Evolutionary conservation across 129 eudicot species (phyloP).

Genomic region (Flaveria robusta): DNA sequence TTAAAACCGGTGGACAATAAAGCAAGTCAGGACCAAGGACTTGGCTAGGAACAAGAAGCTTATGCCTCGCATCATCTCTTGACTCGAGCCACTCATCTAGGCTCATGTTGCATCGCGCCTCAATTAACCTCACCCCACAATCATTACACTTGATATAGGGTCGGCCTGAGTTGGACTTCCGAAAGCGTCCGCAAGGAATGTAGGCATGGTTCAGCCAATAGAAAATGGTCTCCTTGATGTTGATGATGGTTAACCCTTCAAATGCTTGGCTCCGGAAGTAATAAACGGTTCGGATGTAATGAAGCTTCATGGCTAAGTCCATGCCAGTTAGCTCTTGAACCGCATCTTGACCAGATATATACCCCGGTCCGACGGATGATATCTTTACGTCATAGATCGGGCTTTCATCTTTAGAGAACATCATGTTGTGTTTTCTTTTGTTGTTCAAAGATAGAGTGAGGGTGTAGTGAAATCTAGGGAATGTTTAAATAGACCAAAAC

Average conservation of each 20-base stretch:
- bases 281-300: constrained; percentile 66
- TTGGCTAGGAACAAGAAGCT: constrained; percentile 47
- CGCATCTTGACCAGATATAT: constrained; percentile 47
- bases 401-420: constrained; percentile 26
- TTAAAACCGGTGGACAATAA: constrained; percentile 60
- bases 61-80: constrained; percentile 40
- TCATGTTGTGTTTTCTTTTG: constrained; percentile 31
- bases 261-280: constrained; percentile 54
- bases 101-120: constrained; percentile 59
- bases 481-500: constrained; percentile 22
- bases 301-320: constrained; percentile 91
- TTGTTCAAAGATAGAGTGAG: constrained; percentile 7
- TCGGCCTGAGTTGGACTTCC: constrained; percentile 61
- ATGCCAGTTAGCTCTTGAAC: constrained; percentile 59
- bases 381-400: constrained; percentile 43
- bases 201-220: constrained; percentile 52
- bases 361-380: constrained; percentile 78
- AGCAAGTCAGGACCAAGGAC: constrained; percentile 69
- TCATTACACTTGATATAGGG: constrained; percentile 85
- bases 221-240: constrained; percentile 64
- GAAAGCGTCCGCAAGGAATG: constrained; percentile 61
- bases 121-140: constrained; percentile 75
- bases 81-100: constrained; percentile 69
- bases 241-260: constrained; percentile 44
- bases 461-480: not conserved